Conservation (phyloP, 352 stramenopile species). For the Phytophthora uliginosa region DNA sequence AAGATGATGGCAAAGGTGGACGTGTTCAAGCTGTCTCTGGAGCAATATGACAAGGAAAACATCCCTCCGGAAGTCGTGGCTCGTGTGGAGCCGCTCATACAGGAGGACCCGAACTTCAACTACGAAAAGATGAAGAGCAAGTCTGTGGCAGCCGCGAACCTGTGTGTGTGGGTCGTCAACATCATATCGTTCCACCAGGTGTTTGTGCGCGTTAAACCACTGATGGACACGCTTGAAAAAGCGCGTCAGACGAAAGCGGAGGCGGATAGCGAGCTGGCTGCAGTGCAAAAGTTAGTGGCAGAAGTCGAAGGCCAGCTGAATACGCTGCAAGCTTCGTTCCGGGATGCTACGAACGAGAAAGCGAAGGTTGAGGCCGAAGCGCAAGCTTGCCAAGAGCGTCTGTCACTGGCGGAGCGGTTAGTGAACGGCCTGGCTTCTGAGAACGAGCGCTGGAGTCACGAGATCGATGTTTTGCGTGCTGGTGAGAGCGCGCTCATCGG, state of each 20-base stretch:
- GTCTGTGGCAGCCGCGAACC: conserved; percentile 90
- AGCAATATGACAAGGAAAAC: conserved; percentile 94
- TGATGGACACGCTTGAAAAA: conserved; percentile 94
- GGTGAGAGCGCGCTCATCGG: conserved; percentile 86
- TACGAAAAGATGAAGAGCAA: conserved; percentile 97
- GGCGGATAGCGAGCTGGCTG: conserved; percentile 84
- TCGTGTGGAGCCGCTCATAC: conserved; percentile 84
- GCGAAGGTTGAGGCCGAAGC: conserved; percentile 92
- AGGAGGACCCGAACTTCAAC: conserved; percentile 93
- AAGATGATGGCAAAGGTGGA: conserved; percentile 97
- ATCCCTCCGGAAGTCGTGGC: conserved; percentile 91
- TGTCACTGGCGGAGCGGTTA: conserved; percentile 90
- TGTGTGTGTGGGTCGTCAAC: conserved; percentile 96
- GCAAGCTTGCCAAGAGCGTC: conserved; percentile 84
- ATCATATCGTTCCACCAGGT: conserved; percentile 95
- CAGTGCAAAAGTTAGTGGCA: conserved; percentile 83
- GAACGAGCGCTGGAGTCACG: conserved; percentile 90
- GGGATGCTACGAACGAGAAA: conserved; percentile 93
- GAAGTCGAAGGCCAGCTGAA: conserved; percentile 88
- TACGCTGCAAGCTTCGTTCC: conserved; percentile 82
- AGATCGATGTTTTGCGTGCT: conserved; percentile 87
- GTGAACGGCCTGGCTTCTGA: conserved; percentile 91
- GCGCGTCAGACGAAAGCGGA: conserved; percentile 78
- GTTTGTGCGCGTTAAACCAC: conserved; percentile 94
- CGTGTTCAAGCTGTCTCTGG: conserved; percentile 92